phyloP scores from a whole-genome alignment of 805 yeast genomes.

The Priceomyces haplophilus region DNA sequence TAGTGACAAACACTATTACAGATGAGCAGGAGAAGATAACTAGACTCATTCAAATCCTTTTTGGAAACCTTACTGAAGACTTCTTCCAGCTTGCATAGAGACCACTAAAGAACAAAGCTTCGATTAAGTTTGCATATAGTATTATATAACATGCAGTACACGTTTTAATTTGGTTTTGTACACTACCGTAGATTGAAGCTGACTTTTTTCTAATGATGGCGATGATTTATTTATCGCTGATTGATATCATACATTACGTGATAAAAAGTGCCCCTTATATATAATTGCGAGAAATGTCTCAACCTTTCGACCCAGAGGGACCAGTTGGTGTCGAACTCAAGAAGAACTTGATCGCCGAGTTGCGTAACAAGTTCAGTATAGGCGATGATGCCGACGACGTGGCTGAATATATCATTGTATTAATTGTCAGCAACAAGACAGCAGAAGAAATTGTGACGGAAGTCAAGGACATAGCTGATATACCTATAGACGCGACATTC shows the following conservation, averaged over 20 bases:
- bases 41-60: constrained; percentile 51
- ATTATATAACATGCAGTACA: no score
- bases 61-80: constrained; percentile 66
- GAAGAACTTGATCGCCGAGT: constrained; percentile 33
- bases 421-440: constrained; percentile 65
- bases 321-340: constrained; percentile 36
- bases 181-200: no score
- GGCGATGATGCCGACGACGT: constrained; percentile 50
- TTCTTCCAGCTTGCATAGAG: constrained; percentile 45
- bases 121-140: background rate
- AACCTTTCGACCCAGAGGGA: constrained; percentile 38
- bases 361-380: constrained; percentile 31
- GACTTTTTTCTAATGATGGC: no score
- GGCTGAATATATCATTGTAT: constrained; percentile 70
- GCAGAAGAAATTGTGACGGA: constrained; percentile 60
- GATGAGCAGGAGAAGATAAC: constrained; percentile 62
- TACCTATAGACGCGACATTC: constrained; percentile 55
- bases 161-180: no score
- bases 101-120: no score
- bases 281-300: constrained; percentile 4
- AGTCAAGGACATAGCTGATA: constrained; percentile 58
- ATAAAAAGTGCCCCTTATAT: no score
- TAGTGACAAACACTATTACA: constrained; percentile 67
- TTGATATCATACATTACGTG: background rate
- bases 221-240: no score